Percentiles rank a stretch among this genome's conserved stretches.
These are phyloP conservation scores for Acanthamoeba lenticulata DNA, from an alignment of 208 protist species.

Conservation along the genomic window DNA sequence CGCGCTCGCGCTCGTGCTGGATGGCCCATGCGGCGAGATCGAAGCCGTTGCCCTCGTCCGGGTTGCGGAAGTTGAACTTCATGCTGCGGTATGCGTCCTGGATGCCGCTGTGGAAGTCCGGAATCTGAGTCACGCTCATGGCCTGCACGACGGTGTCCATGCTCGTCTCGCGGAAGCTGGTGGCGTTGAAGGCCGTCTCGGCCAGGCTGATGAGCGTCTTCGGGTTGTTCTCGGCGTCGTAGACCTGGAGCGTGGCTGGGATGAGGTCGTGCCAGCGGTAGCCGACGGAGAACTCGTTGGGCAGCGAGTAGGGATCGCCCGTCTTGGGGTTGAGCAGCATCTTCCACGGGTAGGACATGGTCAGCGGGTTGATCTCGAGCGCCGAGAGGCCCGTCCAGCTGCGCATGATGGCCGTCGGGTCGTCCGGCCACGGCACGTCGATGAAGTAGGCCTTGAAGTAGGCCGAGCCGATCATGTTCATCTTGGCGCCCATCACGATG, in stretches of 20 bases:
- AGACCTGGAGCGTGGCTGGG: background rate
- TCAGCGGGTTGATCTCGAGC: conserved; percentile 20
- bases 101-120: background rate
- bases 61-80: conserved; percentile 12
- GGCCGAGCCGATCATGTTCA: background rate
- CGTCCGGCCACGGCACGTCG: background rate
- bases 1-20: background rate
- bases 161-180: background rate
- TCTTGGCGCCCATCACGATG: background rate
- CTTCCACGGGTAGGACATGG: background rate
- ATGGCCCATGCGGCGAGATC: conserved; percentile 3
- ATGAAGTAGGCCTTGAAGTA: conserved; percentile 32
- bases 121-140: background rate
- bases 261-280: background rate
- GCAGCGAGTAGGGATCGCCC: background rate
- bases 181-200: background rate
- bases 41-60: conserved; percentile 11
- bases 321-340: background rate
- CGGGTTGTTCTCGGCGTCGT: background rate
- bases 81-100: background rate
- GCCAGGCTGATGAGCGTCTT: background rate
- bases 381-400: background rate
- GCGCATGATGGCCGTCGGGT: conserved; percentile 14
- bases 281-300: conserved; percentile 1
- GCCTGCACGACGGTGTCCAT: background rate